Base-by-base conservation (phyloP, 495 filamentous ascomycete genomes). In the Penicillium riverlandense region DNA sequence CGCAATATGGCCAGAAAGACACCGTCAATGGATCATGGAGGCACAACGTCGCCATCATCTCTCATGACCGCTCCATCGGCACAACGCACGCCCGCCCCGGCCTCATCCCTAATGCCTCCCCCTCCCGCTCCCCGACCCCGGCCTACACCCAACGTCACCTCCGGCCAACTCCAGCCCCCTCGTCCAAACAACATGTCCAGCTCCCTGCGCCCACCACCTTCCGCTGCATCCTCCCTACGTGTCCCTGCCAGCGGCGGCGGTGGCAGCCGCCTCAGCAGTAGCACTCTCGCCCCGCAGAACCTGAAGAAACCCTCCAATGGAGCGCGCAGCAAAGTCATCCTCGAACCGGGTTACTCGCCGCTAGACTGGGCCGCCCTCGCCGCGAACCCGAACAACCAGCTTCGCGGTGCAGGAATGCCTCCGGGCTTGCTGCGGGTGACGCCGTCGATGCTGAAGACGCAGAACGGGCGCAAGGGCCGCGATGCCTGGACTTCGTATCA, bases 321-420 rank as follows among this genome's bases (percentile, higher is more conserved):
- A 55, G 67, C 32, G 9, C 32, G 32, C 32, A 22, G 32, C 44
- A 80, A 86, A 51, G 86, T 95, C 14, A 67, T 83, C 11, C 82
- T 98, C 29, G 72, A 79, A 29, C 92, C 92, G 0, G 92, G 92
- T 32, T 90, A 86, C 71, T 91, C 86, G 1, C 92, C 92, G 0
- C 82, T 98, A 6, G 92, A 98, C 75, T 98, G 92, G 92, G 92
- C 92, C 22, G 78, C 81, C 11, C 77, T 94, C 1, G 74, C 79
- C 2, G 67, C 70, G n/a, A 72, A 77, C 39, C 83, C 85, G 4
- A 67, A 72, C 6, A 75, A 75, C 37, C 80, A 86, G 50, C 80
- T 95, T 8, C 80, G 83, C 27, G 80, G 79, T 41, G 59, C 73
- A 55, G 70, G 75, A 11, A 53, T 77, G 3, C 74, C 76, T 1